Evolutionary conservation across 768 basidiomycete genomes (phyloP).

Genomic region (Psilocybe azurescens): DNA sequence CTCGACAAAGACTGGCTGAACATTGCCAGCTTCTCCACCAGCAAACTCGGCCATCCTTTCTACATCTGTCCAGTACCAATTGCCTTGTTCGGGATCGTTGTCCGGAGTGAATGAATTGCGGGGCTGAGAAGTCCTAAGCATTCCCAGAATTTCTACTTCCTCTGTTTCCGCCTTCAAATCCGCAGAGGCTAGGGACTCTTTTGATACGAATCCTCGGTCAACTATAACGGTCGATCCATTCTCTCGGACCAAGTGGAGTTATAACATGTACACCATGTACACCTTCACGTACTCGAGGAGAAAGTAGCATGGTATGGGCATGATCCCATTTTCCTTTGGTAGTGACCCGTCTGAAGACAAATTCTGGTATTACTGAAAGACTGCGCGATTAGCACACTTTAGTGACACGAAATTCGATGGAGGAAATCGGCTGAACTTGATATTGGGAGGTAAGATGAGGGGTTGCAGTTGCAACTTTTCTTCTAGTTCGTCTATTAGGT

Average conservation of each 20-base stretch:
- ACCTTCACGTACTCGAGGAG: constrained; percentile 90
- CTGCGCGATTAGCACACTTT: constrained; percentile 32
- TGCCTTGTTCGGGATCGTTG: constrained; percentile 76
- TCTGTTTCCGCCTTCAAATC: constrained; percentile 45
- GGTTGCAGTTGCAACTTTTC: constrained; percentile 85
- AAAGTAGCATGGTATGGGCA: constrained; percentile 76
- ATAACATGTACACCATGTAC: constrained; percentile 86
- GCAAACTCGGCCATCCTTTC: constrained; percentile 77
- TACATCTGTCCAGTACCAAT: constrained; percentile 95
- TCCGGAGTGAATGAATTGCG: constrained; percentile 88
- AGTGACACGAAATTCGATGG: constrained; percentile 16
- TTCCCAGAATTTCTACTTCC: constrained; percentile 80
- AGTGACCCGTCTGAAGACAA: constrained; percentile 85
- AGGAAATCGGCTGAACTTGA: constrained; percentile 63
- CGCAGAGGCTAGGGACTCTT: constrained; percentile 39
- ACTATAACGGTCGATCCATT: constrained; percentile 88
- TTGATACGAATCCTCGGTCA: constrained; percentile 90
- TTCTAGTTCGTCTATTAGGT: constrained; percentile 91
- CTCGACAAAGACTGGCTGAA: constrained; percentile 91
- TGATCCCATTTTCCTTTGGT: constrained; percentile 83
- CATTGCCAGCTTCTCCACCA: constrained; percentile 71
- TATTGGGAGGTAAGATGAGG: constrained; percentile 76
- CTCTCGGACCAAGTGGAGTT: constrained; percentile 84
- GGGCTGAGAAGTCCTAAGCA: constrained; percentile 80
- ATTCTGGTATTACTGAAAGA: constrained; percentile 83